Conservation (phyloP, 2,329 filamentous ascomycete species). For the Phialophora verrucosa region DNA sequence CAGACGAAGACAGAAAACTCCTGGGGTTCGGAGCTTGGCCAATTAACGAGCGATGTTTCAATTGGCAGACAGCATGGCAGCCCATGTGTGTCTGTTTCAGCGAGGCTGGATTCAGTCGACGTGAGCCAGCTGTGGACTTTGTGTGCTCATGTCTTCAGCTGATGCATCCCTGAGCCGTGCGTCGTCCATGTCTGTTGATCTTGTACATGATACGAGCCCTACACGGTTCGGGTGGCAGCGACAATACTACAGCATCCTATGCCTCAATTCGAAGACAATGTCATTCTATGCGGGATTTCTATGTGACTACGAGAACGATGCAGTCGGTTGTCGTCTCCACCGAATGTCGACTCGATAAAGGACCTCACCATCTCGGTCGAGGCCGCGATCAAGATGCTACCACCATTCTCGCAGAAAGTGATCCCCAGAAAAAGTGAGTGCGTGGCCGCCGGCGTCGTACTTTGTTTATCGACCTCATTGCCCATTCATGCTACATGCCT, state of each 20-base stretch:
- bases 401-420: background rate
- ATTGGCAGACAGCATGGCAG: background rate
- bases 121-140: too few relatives aligned
- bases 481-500: background rate
- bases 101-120: too few relatives aligned
- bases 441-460: background rate
- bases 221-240: too few relatives aligned
- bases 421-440: background rate
- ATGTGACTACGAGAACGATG: background rate
- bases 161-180: too few relatives aligned
- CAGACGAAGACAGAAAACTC: background rate
- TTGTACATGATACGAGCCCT: too few relatives aligned
- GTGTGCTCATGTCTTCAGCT: background rate
- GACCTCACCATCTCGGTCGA: background rate
- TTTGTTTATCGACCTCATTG: background rate
- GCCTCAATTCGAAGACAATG: background rate
- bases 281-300: background rate
- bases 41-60: background rate
- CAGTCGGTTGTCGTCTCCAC: background rate
- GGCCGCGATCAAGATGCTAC: background rate
- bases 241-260: background rate
- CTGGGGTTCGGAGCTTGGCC: background rate
- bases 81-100: constrained; percentile 1
- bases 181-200: too few relatives aligned
- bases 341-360: background rate